Base-by-base conservation (phyloP, 140 eudicot species). In the Oenanthe javanica region DNA sequence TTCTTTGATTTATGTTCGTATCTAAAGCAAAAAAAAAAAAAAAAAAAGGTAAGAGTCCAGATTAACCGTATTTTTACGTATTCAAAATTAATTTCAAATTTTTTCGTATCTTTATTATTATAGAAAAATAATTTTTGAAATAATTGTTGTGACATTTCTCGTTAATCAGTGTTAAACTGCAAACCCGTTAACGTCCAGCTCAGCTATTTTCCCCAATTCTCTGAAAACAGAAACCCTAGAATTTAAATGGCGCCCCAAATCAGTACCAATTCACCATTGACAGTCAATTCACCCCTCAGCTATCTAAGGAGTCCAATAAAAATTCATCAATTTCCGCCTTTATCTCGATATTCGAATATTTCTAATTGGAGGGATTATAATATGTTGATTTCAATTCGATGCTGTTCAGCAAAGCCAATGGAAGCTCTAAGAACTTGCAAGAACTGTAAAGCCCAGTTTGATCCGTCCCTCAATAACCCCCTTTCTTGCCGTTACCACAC, bases 401-500 rank as follows among this genome's bases (percentile, higher is more conserved):
- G 97, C 81, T 90, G 92, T 80, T 90, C 93, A 8, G 85, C 70
- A 36, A 87, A 91, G 76, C 86, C 81, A 61, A 82, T 64, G 36
- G 77, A 80, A 82, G 52, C 50, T 8, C 75, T 86, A 45, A 87
- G 96, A 87, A 95, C 97, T 43, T 95, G 99, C 81, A 95, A 89
- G 89, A 88, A 84, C 78, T 95, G 99, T 84, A 95, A 95, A 83
- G 79, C 93, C 36, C 99, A 91, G 86, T 95, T 84, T 92, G 99
- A 95, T 77, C 90, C 92, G 74, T 77, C 82, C 52, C 87, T 84
- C 50, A 95, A 95, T 82, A 88, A 95, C 64, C 96, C 99, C 64
- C 93, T 87, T 38, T 95, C 99, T 78, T 95, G 99, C 87, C 90
- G 95, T 64, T 89, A 86, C 77, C 99, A 95, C 89, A 80, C 97